These are phyloP conservation scores for Hypsizygus marmoreus DNA, from an alignment of 768 basidiomycete genomes.

Conservation along the genomic window DNA sequence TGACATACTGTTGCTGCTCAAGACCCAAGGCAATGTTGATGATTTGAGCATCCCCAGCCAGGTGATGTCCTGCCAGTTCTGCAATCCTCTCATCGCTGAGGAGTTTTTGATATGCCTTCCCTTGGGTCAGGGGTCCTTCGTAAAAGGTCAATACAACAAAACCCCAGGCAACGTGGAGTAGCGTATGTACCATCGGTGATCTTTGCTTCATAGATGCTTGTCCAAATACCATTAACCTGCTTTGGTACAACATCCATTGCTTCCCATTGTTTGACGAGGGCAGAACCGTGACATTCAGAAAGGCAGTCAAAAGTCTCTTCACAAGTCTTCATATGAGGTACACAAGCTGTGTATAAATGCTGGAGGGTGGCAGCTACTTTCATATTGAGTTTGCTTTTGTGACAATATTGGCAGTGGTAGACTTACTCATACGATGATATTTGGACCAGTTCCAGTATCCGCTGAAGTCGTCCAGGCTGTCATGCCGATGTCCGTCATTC, in stretches of 20 bases:
- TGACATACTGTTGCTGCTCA: constrained; percentile 19
- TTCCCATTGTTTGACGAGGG: constrained; percentile 2
- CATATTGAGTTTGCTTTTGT: neutral
- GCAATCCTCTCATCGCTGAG: constrained; percentile 2
- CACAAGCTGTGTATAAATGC: constrained; percentile 1
- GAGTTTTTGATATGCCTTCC: constrained; percentile 1
- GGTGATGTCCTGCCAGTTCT: neutral
- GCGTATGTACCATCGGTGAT: neutral
- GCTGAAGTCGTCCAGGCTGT: constrained; percentile 26
- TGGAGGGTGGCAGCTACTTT: neutral
- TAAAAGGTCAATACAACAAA: neutral
- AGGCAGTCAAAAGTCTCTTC: constrained; percentile 1
- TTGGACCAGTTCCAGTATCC: constrained; percentile 30
- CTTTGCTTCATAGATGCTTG: constrained; percentile 5
- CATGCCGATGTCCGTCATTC: constrained; percentile 32
- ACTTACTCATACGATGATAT: constrained; percentile 21
- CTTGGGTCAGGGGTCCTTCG: constrained; percentile 2
- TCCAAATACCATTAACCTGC: neutral
- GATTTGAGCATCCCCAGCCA: constrained; percentile 10
- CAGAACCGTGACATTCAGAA: neutral
- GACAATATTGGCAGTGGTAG: neutral
- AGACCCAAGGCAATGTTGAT: constrained; percentile 18
- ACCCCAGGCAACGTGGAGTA: neutral
- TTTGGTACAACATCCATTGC: constrained; percentile 6
- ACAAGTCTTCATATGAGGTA: neutral